Conservation (phyloP, 495 filamentous ascomycete species). For the Talaromyces liani region DNA sequence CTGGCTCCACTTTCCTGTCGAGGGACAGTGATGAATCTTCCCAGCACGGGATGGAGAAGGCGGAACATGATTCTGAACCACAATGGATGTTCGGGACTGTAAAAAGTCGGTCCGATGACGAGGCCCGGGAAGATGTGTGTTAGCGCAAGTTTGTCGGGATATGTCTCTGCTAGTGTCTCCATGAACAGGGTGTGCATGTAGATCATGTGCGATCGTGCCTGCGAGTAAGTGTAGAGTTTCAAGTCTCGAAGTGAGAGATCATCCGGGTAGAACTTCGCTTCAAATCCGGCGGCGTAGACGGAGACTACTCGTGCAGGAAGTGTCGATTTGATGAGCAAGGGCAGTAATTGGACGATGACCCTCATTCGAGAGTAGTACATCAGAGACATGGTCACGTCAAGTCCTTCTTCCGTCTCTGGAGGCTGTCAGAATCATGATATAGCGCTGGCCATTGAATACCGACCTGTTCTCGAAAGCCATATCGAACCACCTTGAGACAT, state of each 20-base stretch:
- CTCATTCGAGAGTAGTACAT: slow-evolving; percentile 26
- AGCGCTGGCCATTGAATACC: neutral
- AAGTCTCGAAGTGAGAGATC: slow-evolving; percentile 14
- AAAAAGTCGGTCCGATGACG: slow-evolving; percentile 8
- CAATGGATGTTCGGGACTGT: neutral
- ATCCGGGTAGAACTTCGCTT: slow-evolving; percentile 12
- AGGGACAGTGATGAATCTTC: neutral
- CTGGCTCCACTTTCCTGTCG: slow-evolving; percentile 2
- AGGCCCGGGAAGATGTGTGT: slow-evolving; percentile 14
- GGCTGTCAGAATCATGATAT: neutral
- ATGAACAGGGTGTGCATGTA: slow-evolving; percentile 17
- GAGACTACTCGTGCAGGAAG: slow-evolving; percentile 13
- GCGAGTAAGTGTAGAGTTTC: slow-evolving; percentile 3
- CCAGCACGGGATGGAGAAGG: neutral
- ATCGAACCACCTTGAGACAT: slow-evolving; percentile 19
- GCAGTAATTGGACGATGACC: slow-evolving; percentile 18
- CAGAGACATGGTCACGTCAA: slow-evolving; percentile 18
- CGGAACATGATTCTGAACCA: slow-evolving; percentile 9
- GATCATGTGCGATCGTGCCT: slow-evolving; percentile 11
- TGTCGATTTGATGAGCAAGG: slow-evolving; percentile 15
- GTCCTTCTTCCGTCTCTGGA: slow-evolving; percentile 18
- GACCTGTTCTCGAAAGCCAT: slow-evolving; percentile 5
- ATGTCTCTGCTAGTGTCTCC: slow-evolving; percentile 13
- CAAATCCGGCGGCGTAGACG: slow-evolving; percentile 13
- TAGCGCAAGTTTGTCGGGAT: slow-evolving; percentile 11